These are phyloP conservation scores for Parastagonospora avenae DNA, from an alignment of 2,329 filamentous ascomycete genomes.

Conservation along the genomic window DNA sequence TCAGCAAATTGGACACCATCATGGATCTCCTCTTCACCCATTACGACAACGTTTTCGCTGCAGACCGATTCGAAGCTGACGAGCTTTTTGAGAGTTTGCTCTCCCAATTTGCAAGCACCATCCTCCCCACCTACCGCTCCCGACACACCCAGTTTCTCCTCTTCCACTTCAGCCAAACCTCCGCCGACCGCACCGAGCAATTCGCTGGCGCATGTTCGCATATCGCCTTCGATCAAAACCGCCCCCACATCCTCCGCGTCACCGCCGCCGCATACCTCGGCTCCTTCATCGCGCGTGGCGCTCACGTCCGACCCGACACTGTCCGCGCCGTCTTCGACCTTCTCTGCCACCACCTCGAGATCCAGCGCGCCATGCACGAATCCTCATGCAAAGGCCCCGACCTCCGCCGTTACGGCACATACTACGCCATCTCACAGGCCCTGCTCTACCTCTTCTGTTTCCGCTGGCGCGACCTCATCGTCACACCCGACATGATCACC, in stretches of 20 bases:
- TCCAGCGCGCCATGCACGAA: conserved; percentile 75
- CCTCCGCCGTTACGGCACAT: conserved; percentile 78
- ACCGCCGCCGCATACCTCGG: conserved; percentile 90
- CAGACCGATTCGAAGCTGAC: conserved; percentile 68
- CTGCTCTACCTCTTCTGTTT: conserved; percentile 97
- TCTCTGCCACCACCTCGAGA: conserved; percentile 77
- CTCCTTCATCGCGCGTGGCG: conserved; percentile 90
- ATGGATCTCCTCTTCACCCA: conserved; percentile 86
- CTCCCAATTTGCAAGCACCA: conserved; percentile 82
- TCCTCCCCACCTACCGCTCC: conserved; percentile 88
- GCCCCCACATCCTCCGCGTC: conserved; percentile 74
- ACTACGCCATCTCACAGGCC: conserved; percentile 88
- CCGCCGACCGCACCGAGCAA: conserved; percentile 76
- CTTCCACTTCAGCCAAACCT: conserved; percentile 91
- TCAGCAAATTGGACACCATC: conserved; percentile 89
- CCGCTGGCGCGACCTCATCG: conserved; percentile 88
- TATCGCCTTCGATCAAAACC: conserved; percentile 68
- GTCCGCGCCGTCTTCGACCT: conserved; percentile 84
- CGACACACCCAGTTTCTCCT: conserved; percentile 94
- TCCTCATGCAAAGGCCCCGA: conserved; percentile 80
- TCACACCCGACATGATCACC: conserved; percentile 55
- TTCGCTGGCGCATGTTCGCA: conserved; percentile 81
- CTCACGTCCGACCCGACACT: conserved; percentile 74
- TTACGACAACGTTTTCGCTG: conserved; percentile 74
- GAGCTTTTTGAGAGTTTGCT: conserved; percentile 79